phyloP scores from a whole-genome alignment of 164 flowering plant genomes.

The Stephania japonica region DNA sequence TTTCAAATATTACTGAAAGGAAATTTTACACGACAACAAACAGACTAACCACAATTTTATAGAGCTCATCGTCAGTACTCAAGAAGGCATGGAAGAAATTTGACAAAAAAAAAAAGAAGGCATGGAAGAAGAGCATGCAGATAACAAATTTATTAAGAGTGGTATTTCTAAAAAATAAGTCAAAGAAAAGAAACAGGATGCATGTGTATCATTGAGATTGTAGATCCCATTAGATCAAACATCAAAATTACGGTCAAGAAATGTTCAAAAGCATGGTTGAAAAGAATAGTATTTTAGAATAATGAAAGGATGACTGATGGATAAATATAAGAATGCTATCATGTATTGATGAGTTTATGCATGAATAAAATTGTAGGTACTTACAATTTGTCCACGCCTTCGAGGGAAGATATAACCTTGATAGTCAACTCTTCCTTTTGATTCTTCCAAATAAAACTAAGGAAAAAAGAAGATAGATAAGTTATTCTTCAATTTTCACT shows the following conservation, averaged over 20 bases:
- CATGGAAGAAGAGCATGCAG: neutral
- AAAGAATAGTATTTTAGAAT: neutral
- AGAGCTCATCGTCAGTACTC: neutral
- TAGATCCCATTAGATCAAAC: too few species aligned
- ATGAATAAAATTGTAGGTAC: conserved; percentile 19
- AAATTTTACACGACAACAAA: neutral
- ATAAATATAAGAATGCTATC: neutral
- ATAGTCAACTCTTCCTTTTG: conserved; percentile 85
- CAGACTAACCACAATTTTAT: neutral
- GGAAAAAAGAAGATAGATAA: neutral
- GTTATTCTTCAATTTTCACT: neutral
- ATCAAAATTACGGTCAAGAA: too few species aligned
- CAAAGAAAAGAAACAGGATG: neutral
- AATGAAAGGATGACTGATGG: neutral
- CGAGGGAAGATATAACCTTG: conserved; percentile 91
- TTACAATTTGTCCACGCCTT: conserved; percentile 73
- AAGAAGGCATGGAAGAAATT: neutral
- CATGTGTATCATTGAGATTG: neutral
- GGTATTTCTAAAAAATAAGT: neutral
- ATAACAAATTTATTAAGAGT: neutral
- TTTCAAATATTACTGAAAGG: neutral
- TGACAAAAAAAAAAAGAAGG: too few species aligned
- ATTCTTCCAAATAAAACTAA: conserved; percentile 90
- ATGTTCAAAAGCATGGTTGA: too few species aligned
- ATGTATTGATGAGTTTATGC: neutral